phyloP scores from a whole-genome alignment of 768 basidiomycete species.

The Tricholomella constricta region DNA sequence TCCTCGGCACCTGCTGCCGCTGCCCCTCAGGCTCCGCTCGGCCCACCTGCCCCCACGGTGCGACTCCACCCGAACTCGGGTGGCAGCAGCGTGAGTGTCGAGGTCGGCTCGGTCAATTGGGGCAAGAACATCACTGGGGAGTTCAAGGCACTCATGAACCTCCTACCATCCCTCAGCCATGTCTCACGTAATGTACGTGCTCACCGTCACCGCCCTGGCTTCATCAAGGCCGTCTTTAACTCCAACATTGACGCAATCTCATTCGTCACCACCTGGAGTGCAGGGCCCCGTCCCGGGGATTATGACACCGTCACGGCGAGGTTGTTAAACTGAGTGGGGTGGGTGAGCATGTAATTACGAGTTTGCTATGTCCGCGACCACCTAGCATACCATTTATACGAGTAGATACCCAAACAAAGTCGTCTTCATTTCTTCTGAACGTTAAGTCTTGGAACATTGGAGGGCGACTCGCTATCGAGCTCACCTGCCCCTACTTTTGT shows the following conservation, averaged over 20 bases:
- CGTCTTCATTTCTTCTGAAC: neutral
- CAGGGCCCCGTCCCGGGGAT: neutral
- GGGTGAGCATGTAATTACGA: neutral
- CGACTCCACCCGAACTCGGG: neutral
- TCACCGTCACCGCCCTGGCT: neutral
- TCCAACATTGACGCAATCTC: neutral
- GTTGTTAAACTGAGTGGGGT: neutral
- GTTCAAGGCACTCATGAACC: neutral
- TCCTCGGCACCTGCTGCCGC: neutral
- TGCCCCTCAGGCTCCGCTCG: neutral
- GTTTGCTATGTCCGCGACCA: neutral
- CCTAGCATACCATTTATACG: neutral
- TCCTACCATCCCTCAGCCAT: neutral
- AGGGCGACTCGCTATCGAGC: neutral
- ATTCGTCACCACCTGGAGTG: neutral
- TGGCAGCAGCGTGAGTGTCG: neutral
- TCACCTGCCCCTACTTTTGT: neutral
- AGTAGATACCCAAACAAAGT: neutral
- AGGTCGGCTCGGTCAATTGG: neutral
- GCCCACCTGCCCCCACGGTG: neutral
- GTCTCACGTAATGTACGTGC: neutral
- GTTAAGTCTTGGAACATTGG: conserved; percentile 1
- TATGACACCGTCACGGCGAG: neutral
- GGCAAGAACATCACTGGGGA: neutral
- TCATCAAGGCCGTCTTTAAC: neutral